phyloP scores from a whole-genome alignment of 345 rosid genomes.

The Toxicodendron radicans region DNA sequence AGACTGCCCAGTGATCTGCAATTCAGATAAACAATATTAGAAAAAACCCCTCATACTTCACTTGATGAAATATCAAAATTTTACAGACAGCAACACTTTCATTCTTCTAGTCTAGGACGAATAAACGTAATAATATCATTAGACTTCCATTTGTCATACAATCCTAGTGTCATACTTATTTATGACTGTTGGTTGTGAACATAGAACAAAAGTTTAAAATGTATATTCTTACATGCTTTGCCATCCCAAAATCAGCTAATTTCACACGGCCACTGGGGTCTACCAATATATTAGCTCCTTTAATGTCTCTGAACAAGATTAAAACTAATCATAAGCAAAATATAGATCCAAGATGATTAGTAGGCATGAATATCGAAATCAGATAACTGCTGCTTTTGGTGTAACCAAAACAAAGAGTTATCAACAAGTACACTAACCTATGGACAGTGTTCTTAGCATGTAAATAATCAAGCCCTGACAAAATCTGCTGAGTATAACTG shows the following conservation, averaged over 20 bases:
- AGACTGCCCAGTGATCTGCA: slow-evolving; percentile 82
- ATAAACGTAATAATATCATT: not conserved
- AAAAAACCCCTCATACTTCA: not conserved
- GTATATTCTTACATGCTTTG: slow-evolving; percentile 53
- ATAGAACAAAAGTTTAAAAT: not conserved
- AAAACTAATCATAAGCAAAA: slow-evolving; percentile 18
- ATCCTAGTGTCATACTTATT: slow-evolving; percentile 9
- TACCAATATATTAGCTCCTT: slow-evolving; percentile 86
- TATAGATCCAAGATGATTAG: not conserved
- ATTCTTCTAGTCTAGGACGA: slow-evolving; percentile 11
- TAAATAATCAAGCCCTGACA: slow-evolving; percentile 74
- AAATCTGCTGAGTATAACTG: slow-evolving; percentile 74
- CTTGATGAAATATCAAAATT: not conserved
- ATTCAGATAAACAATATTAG: slow-evolving; percentile 27
- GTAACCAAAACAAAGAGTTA: not conserved
- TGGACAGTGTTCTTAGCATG: slow-evolving; percentile 74
- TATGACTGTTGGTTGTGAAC: not conserved
- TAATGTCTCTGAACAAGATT: slow-evolving; percentile 59
- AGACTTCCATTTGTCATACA: not conserved
- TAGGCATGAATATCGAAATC: not conserved
- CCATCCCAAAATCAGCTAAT: slow-evolving; percentile 80
- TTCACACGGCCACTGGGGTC: slow-evolving; percentile 80
- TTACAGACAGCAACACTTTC: not conserved
- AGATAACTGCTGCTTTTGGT: not conserved
- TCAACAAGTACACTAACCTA: slow-evolving; percentile 40